phyloP scores from a whole-genome alignment of 2,329 filamentous ascomycete genomes.

The Colletotrichum kahawae region DNA sequence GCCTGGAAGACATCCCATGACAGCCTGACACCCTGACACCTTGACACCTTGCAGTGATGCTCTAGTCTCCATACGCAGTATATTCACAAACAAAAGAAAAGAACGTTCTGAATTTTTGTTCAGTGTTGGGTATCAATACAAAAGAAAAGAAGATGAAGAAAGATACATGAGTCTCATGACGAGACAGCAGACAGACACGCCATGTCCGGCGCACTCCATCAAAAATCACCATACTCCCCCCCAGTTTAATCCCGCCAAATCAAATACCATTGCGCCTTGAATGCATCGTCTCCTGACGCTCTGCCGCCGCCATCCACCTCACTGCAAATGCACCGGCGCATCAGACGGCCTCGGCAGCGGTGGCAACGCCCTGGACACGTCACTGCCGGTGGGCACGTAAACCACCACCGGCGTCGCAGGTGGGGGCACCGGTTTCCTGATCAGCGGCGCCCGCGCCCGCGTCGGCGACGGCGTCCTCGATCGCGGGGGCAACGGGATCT shows the following conservation, averaged over 20 bases:
- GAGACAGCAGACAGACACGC: neutral
- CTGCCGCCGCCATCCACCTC: neutral
- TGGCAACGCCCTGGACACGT: neutral
- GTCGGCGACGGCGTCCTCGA: conserved; percentile 5
- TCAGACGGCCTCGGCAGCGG: neutral
- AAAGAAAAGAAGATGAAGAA: neutral
- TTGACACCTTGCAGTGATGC: neutral
- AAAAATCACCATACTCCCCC: neutral
- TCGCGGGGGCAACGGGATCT: neutral
- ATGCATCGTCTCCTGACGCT: neutral
- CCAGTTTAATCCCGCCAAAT: neutral
- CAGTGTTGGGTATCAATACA: conserved; percentile 4
- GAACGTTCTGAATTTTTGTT: neutral
- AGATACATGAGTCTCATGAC: neutral
- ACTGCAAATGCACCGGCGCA: neutral
- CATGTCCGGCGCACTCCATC: neutral
- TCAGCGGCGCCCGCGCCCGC: neutral
- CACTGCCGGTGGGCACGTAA: neutral
- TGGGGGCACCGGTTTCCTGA: neutral
- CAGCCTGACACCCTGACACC: neutral
- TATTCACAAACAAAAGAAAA: neutral
- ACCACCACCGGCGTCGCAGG: neutral
- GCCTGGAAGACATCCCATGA: neutral
- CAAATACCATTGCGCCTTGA: neutral
- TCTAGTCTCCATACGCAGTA: neutral